Conservation (phyloP, 2,329 filamentous ascomycete species). For the Neospermospora avenae region DNA sequence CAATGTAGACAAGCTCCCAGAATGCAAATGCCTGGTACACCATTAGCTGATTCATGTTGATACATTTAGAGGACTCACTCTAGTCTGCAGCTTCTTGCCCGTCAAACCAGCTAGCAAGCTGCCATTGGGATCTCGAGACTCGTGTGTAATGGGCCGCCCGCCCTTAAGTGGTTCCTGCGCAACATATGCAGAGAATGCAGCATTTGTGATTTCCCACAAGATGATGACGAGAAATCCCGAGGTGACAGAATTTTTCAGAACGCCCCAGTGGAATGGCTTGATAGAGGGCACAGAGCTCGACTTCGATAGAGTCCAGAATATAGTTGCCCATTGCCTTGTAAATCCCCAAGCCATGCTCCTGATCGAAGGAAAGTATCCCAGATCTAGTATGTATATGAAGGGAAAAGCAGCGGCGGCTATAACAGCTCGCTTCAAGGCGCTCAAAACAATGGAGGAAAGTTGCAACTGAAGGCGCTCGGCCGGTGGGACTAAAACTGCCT, state of each 20-base stretch:
- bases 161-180: slow-evolving; percentile 80
- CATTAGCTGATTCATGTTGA: slow-evolving; percentile 16
- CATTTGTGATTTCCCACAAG: slow-evolving; percentile 75
- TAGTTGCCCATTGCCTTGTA: slow-evolving; percentile 66
- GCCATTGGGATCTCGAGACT: slow-evolving; percentile 88
- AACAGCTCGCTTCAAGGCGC: slow-evolving; percentile 34
- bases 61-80: slow-evolving; percentile 44
- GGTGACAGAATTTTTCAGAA: slow-evolving; percentile 53
- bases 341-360: slow-evolving; percentile 64
- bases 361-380: slow-evolving; percentile 62
- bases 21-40: slow-evolving; percentile 70
- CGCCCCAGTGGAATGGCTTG: slow-evolving; percentile 54
- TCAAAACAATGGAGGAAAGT: slow-evolving; percentile 35
- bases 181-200: slow-evolving; percentile 77
- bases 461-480: slow-evolving; percentile 38
- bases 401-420: slow-evolving; percentile 41
- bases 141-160: slow-evolving; percentile 75
- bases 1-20: slow-evolving; percentile 85
- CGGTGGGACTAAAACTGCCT: slow-evolving; percentile 38
- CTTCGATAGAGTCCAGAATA: slow-evolving; percentile 73
- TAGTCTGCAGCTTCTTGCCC: slow-evolving; percentile 74
- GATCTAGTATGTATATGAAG: slow-evolving; percentile 41
- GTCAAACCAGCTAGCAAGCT: slow-evolving; percentile 81
- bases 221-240: slow-evolving; percentile 66
- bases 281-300: slow-evolving; percentile 60